Evolutionary conservation across 2,329 filamentous ascomycete genomes (phyloP).

Genomic region (Verticillium nubilum): DNA sequence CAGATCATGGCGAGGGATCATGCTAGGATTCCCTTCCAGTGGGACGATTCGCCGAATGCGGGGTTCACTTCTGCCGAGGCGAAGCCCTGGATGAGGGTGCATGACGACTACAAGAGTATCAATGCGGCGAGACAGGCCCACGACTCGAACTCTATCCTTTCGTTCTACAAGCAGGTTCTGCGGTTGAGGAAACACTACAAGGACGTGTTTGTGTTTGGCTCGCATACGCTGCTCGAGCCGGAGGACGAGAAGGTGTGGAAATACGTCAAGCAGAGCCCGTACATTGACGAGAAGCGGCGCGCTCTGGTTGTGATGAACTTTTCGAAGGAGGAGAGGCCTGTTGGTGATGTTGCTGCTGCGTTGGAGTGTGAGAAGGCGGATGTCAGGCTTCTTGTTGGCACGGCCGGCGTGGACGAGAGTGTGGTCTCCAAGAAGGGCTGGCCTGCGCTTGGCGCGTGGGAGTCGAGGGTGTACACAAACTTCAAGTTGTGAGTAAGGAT

Average conservation of each 20-base stretch:
- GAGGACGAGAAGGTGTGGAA: conserved; percentile 50
- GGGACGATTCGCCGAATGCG: conserved; percentile 51
- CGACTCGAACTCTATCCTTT: conserved; percentile 44
- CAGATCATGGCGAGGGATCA: conserved; percentile 58
- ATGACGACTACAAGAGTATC: conserved; percentile 49
- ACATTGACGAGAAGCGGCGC: conserved; percentile 12
- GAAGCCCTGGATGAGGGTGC: conserved; percentile 63
- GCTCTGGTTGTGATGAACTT: conserved; percentile 42
- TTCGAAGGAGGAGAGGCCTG: conserved; percentile 25
- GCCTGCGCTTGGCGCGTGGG: neutral
- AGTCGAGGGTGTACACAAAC: neutral
- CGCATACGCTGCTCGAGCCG: conserved; percentile 48
- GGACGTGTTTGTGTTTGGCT: conserved; percentile 57
- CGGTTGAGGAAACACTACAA: conserved; percentile 46
- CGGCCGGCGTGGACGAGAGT: conserved; percentile 4
- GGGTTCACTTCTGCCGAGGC: conserved; percentile 47
- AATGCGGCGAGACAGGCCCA: conserved; percentile 47
- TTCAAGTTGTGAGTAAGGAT: neutral
- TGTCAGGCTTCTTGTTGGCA: conserved; percentile 19
- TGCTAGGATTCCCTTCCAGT: conserved; percentile 61
- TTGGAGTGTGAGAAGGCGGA: conserved; percentile 16
- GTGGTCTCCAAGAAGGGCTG: neutral
- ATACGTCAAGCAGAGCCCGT: conserved; percentile 37
- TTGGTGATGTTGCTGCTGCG: conserved; percentile 15
- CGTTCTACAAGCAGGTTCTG: conserved; percentile 54